phyloP scores from a whole-genome alignment of 495 filamentous ascomycete species.

The Tuber magnatum region DNA sequence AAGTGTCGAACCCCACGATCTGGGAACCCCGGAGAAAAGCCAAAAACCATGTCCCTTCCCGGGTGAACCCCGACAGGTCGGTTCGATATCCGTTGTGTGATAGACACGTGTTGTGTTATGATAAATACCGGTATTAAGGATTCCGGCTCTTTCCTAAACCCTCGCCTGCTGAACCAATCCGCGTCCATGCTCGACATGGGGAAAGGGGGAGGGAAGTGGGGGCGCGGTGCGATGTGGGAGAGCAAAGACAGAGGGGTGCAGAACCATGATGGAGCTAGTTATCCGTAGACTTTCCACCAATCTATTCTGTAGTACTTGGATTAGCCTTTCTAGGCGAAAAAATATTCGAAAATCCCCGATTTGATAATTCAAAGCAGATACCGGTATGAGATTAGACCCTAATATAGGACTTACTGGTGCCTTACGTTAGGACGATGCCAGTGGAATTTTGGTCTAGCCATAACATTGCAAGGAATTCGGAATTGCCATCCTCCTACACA shows the following conservation, averaged over 20 bases:
- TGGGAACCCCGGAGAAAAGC: background rate
- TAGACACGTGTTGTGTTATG: background rate
- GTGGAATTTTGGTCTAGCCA: background rate
- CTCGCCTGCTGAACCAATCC: background rate
- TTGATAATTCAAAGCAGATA: no score
- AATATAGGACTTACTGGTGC: background rate
- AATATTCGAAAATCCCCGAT: background rate
- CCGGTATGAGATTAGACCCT: background rate
- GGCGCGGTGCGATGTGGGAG: no score
- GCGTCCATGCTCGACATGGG: background rate
- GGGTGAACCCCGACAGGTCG: background rate
- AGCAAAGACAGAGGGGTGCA: background rate
- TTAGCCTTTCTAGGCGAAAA: background rate
- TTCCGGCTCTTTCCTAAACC: background rate
- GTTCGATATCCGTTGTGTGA: background rate
- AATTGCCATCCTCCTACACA: background rate
- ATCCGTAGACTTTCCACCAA: no score
- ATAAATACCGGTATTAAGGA: background rate
- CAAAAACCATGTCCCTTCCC: background rate
- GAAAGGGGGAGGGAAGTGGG: no score
- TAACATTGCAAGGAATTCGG: background rate
- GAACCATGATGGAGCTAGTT: background rate
- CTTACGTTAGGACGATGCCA: background rate
- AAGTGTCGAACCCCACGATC: background rate
- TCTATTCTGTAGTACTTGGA: background rate